phyloP scores from a whole-genome alignment of 2,329 filamentous ascomycete genomes.

The Westerdykella aurantiaca region DNA sequence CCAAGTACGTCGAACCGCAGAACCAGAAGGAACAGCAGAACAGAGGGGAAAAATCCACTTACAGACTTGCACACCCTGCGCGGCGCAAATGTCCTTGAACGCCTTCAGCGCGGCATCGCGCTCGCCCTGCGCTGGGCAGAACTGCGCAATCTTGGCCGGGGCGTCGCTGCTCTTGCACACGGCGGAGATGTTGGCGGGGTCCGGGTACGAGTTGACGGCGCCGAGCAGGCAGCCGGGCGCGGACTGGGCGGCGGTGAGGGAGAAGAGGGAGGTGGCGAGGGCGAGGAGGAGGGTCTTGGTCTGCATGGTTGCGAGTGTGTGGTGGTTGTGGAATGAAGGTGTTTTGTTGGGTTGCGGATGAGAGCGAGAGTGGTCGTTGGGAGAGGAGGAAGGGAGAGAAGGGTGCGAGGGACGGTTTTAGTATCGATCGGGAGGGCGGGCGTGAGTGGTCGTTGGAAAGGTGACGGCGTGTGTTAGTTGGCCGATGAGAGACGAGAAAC shows the following conservation, averaged over 20 bases:
- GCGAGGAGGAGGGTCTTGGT: slow-evolving; percentile 1
- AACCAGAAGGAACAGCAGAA: no score
- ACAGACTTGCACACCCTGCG: slow-evolving; percentile 24
- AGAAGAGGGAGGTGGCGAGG: slow-evolving; percentile 1
- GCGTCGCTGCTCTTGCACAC: slow-evolving; percentile 27
- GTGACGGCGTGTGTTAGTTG: neutral
- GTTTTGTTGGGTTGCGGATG: neutral
- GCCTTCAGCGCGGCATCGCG: slow-evolving; percentile 19
- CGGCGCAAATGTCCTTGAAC: slow-evolving; percentile 25
- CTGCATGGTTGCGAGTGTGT: neutral
- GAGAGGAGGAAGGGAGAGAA: neutral
- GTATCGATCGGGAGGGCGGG: neutral
- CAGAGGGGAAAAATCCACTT: slow-evolving; percentile 15
- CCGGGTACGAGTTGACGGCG: slow-evolving; percentile 25
- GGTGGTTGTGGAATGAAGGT: no score
- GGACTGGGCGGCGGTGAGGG: slow-evolving; percentile 1
- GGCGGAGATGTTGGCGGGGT: slow-evolving; percentile 20
- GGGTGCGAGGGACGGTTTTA: neutral
- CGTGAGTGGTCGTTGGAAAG: neutral
- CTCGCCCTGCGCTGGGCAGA: slow-evolving; percentile 13
- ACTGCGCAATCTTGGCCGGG: slow-evolving; percentile 16
- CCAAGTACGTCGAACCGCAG: no score
- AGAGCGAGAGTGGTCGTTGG: neutral
- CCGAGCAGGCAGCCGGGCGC: slow-evolving; percentile 26
- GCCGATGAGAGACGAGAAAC: neutral